Percentiles rank a stretch among this genome's conserved stretches.
Conservation (phyloP, 106 monocot genomes). For the Dendrobium officinale region DNA sequence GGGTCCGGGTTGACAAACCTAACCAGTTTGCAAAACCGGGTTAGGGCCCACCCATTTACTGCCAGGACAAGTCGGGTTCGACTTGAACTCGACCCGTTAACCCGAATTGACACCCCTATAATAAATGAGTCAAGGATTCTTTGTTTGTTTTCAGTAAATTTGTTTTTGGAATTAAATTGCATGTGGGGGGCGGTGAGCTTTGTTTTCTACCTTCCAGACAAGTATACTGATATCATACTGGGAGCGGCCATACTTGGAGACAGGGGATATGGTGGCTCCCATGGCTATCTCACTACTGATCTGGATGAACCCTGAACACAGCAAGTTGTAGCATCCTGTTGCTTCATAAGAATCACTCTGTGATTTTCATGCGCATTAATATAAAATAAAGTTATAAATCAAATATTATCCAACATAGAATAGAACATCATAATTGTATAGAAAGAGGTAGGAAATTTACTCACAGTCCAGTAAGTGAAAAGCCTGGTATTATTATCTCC, state of each 20-base stretch:
- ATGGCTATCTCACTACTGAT: constrained; percentile 68
- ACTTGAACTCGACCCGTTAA: too few species aligned
- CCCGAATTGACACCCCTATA: too few species aligned
- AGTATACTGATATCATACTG: constrained; percentile 73
- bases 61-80: too few species aligned
- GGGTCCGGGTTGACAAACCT: too few species aligned
- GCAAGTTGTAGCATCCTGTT: constrained; percentile 75
- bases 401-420: not conserved
- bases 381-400: not conserved
- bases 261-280: constrained; percentile 71
- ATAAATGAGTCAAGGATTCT: constrained; percentile 1
- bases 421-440: not conserved
- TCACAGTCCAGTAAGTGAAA: constrained; percentile 80
- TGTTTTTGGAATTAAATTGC: not conserved
- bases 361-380: not conserved
- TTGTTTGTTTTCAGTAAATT: not conserved
- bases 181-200: not conserved
- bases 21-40: too few species aligned
- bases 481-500: constrained; percentile 68
- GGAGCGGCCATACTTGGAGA: constrained; percentile 48
- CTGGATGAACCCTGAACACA: constrained; percentile 75
- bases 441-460: constrained; percentile 1
- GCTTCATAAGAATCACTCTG: constrained; percentile 85
- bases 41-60: too few species aligned
- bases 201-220: constrained; percentile 39